phyloP scores from a whole-genome alignment of 148 eudicot genomes.

The Arctostaphylos glauca region DNA sequence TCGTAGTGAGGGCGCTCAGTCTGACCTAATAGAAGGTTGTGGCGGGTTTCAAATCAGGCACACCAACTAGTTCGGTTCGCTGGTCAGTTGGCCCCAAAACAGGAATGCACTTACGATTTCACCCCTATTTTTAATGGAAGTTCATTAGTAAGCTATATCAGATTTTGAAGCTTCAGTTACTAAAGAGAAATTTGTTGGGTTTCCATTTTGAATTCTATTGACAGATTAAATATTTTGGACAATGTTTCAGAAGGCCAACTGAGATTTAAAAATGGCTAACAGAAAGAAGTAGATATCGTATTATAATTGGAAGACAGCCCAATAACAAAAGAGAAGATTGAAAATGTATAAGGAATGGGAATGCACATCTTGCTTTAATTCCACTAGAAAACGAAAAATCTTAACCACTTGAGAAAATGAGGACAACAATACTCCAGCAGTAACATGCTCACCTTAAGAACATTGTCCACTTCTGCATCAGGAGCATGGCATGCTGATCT shows the following conservation, averaged over 20 bases:
- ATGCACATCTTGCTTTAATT: neutral
- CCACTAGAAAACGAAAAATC: neutral
- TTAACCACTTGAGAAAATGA: neutral
- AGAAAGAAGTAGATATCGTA: neutral
- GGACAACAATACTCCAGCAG: neutral
- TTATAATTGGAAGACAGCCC: neutral
- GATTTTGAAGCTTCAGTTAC: neutral
- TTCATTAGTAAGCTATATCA: neutral
- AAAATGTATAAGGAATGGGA: neutral
- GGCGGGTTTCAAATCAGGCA: neutral
- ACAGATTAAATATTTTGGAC: neutral
- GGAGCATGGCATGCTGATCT: constrained; percentile 75
- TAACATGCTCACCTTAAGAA: constrained; percentile 48
- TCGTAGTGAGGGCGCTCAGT: neutral
- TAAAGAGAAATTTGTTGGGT: neutral
- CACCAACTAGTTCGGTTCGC: neutral
- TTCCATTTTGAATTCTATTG: neutral
- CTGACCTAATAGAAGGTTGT: neutral
- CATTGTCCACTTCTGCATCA: constrained; percentile 70
- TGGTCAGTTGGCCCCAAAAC: neutral
- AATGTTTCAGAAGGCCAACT: neutral
- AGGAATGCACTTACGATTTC: neutral
- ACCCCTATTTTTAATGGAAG: neutral
- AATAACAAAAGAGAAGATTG: neutral
- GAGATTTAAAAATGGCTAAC: neutral